These are phyloP conservation scores for Rhizopogon sp. DNA, from an alignment of 768 basidiomycete genomes.

Conservation along the genomic window DNA sequence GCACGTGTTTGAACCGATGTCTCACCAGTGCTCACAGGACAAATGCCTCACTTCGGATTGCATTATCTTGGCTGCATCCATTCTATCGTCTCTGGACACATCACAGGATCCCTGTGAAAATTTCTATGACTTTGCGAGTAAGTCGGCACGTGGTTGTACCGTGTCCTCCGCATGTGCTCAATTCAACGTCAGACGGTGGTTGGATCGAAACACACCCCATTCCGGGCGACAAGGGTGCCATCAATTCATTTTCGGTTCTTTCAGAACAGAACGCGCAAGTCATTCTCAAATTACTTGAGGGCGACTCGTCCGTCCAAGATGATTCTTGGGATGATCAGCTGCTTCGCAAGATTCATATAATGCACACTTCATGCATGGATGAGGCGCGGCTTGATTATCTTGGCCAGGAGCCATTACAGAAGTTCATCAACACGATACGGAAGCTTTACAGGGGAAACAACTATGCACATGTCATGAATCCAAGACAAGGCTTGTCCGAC, in stretches of 20 bases:
- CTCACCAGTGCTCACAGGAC: conserved; percentile 35
- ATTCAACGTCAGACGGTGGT: conserved; percentile 59
- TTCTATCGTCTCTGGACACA: conserved; percentile 76
- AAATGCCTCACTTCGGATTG: conserved; percentile 76
- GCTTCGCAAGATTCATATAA: conserved; percentile 58
- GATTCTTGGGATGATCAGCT: conserved; percentile 48
- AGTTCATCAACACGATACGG: conserved; percentile 58
- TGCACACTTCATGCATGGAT: conserved; percentile 81
- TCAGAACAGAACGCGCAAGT: conserved; percentile 74
- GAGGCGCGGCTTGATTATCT: conserved; percentile 70
- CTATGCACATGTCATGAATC: conserved; percentile 28
- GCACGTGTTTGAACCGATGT: neutral
- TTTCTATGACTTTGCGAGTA: conserved; percentile 91
- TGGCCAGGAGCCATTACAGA: conserved; percentile 66
- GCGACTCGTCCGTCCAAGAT: conserved; percentile 31
- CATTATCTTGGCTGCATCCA: conserved; percentile 75
- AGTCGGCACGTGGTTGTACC: conserved; percentile 26
- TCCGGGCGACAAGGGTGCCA: conserved; percentile 77
- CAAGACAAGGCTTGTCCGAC: conserved; percentile 64
- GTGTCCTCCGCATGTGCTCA: conserved; percentile 6
- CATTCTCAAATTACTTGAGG: conserved; percentile 66
- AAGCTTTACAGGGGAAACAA: conserved; percentile 53
- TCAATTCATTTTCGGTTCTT: conserved; percentile 68
- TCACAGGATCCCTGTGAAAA: conserved; percentile 91
- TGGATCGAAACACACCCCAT: conserved; percentile 83